phyloP scores from a whole-genome alignment of 1,284 basidiomycete species.

The Cryptococcus hybrid region DNA sequence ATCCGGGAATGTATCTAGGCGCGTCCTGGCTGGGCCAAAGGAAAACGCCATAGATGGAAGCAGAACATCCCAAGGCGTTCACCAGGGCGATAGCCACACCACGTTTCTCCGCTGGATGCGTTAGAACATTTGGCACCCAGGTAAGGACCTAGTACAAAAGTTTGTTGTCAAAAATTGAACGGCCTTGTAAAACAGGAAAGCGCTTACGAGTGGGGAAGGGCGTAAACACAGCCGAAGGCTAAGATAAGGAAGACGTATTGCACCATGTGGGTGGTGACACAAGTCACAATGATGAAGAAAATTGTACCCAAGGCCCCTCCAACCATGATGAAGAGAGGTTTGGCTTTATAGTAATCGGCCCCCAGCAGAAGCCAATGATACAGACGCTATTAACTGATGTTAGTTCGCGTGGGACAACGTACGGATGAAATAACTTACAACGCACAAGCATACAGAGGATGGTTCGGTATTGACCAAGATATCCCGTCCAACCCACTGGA shows the following conservation, averaged over 20 bases:
- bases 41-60: too few species aligned
- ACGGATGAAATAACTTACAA: slow-evolving; percentile 14
- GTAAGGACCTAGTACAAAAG: too few species aligned
- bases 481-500: slow-evolving; percentile 47
- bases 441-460: slow-evolving; percentile 51
- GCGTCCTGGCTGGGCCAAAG: too few species aligned
- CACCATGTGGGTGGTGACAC: slow-evolving; percentile 42
- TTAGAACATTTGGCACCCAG: too few species aligned
- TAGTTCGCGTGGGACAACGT: neutral
- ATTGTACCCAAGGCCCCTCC: slow-evolving; percentile 36
- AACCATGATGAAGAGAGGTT: slow-evolving; percentile 46
- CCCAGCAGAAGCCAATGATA: slow-evolving; percentile 51
- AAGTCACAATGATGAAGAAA: slow-evolving; percentile 51
- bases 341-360: slow-evolving; percentile 50
- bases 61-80: too few species aligned
- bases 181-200: neutral
- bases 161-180: too few species aligned
- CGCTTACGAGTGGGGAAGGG: slow-evolving; percentile 48
- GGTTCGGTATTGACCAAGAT: slow-evolving; percentile 53
- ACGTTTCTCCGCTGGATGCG: too few species aligned
- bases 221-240: slow-evolving; percentile 53
- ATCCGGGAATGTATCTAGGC: too few species aligned
- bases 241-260: slow-evolving; percentile 55
- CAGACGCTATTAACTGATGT: slow-evolving; percentile 17
- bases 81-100: too few species aligned